Evolutionary conservation across 768 basidiomycete genomes (phyloP).

Genomic region (Pleurotus eryngii): DNA sequence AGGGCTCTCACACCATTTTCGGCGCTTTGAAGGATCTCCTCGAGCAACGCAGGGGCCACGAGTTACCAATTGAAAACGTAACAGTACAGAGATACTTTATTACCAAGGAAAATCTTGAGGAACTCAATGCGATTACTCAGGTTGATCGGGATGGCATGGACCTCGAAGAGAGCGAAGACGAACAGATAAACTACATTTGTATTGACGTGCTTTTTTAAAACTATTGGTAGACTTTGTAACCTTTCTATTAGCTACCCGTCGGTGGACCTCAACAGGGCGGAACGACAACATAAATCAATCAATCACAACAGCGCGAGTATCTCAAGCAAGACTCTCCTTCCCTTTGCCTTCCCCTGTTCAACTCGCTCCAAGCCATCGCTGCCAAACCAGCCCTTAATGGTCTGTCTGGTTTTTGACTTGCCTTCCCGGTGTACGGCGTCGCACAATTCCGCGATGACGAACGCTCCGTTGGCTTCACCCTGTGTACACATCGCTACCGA

Average conservation of each 20-base stretch:
- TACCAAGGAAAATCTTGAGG: background rate
- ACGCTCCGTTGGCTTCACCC: slow-evolving; percentile 61
- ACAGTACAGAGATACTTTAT: background rate
- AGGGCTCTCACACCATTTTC: background rate
- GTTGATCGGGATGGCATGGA: background rate
- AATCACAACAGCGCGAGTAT: slow-evolving; percentile 37
- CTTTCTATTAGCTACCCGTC: too few species aligned
- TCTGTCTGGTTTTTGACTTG: slow-evolving; percentile 34
- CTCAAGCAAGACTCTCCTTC: slow-evolving; percentile 66
- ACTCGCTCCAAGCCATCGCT: slow-evolving; percentile 43
- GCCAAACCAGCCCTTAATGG: slow-evolving; percentile 58
- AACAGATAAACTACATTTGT: background rate
- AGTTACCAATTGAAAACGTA: too few species aligned
- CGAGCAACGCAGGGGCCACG: too few species aligned
- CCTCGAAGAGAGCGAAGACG: background rate
- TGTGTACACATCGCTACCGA: slow-evolving; percentile 53
- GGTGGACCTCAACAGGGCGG: too few species aligned
- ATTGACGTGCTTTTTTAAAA: background rate
- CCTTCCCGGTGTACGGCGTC: slow-evolving; percentile 50
- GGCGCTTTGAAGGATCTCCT: too few species aligned
- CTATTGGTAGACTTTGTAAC: background rate
- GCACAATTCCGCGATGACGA: slow-evolving; percentile 72
- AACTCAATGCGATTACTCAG: background rate
- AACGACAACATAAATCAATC: too few species aligned
- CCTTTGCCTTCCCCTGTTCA: slow-evolving; percentile 58